Conservation (phyloP, 345 rosid species). For the Aegle marmelos region DNA sequence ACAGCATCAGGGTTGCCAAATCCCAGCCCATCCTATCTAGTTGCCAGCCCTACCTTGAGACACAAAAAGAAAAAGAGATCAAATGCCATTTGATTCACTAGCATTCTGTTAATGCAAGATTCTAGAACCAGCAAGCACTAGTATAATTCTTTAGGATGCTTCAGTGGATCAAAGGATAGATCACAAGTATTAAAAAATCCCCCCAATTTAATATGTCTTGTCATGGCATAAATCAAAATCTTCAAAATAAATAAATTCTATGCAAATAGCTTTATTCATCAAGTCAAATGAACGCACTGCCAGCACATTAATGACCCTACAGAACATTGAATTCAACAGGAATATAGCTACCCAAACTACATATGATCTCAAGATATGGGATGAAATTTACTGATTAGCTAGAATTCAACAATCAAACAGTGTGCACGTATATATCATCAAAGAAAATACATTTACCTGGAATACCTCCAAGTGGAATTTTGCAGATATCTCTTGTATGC, state of each 20-base stretch:
- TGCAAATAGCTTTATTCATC: not conserved
- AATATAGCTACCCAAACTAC: not conserved
- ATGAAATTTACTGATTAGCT: not conserved
- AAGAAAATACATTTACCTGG: constrained; percentile 47
- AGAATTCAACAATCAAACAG: not conserved
- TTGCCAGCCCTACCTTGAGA: too few relatives aligned
- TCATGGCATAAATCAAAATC: not conserved
- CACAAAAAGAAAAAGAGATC: not conserved
- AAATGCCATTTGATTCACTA: too few relatives aligned
- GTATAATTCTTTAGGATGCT: not conserved
- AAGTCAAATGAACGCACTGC: too few relatives aligned
- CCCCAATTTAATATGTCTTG: not conserved
- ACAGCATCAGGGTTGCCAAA: too few relatives aligned
- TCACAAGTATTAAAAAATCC: not conserved
- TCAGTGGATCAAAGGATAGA: not conserved
- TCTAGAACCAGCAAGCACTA: not conserved
- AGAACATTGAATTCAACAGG: not conserved
- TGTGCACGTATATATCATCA: not conserved
- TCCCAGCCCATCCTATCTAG: too few relatives aligned
- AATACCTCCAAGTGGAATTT: constrained; percentile 83
- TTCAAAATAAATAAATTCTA: not conserved
- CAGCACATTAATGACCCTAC: not conserved
- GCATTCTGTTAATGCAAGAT: not conserved
- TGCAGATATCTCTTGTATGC: constrained; percentile 60
- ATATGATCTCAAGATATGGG: not conserved